A percentile compares a stretch with the other conserved stretches of the same genome.
phyloP scores from a whole-genome alignment of 2,329 filamentous ascomycete species.

The Huntiella bhutanensis region DNA sequence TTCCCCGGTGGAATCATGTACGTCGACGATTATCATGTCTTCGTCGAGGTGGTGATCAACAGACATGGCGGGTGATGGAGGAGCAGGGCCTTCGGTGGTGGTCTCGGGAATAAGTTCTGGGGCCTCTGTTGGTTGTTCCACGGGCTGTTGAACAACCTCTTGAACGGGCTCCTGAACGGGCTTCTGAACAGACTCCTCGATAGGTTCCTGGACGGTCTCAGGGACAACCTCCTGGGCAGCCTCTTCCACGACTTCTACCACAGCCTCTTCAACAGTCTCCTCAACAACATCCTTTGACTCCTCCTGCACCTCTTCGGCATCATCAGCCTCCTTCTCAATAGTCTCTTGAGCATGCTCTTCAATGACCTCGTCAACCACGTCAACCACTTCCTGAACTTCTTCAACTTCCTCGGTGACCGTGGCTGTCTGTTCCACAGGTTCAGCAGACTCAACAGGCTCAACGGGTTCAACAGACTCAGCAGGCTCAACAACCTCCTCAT shows the following conservation, averaged over 20 bases:
- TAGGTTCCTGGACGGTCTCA: neutral
- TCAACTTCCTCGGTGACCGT: neutral
- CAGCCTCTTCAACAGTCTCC: neutral
- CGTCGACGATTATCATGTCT: neutral
- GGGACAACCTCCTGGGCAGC: neutral
- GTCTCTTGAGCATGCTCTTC: neutral
- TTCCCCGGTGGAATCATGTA: neutral
- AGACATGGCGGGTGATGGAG: neutral
- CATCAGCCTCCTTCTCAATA: neutral
- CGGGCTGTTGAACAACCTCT: neutral
- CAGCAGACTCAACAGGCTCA: too few species aligned
- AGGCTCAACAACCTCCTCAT: neutral
- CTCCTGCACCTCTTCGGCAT: neutral
- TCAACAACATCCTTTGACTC: neutral
- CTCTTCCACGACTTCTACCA: neutral
- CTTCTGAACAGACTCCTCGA: neutral
- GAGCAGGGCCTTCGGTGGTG: neutral
- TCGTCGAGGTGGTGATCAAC: neutral
- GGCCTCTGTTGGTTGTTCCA: neutral
- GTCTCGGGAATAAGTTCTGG: neutral
- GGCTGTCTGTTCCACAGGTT: neutral
- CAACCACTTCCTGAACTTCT: neutral
- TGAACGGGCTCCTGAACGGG: neutral
- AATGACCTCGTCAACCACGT: neutral
- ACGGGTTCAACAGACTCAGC: neutral